These are phyloP conservation scores for Lepiota brunneoincarnata DNA, from an alignment of 768 basidiomycete genomes.

Conservation along the genomic window DNA sequence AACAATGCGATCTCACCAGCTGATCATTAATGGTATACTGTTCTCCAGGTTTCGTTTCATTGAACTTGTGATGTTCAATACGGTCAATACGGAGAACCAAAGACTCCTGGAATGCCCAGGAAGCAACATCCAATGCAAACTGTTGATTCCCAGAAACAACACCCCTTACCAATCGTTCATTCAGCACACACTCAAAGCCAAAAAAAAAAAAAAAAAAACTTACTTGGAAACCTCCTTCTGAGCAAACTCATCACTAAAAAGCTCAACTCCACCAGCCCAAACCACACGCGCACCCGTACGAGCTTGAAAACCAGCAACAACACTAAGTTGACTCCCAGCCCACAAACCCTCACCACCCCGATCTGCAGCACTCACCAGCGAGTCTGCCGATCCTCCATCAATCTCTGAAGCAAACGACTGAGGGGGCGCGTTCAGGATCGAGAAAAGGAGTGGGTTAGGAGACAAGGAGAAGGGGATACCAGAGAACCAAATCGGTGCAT, in stretches of 20 bases:
- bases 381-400: conserved; percentile 59
- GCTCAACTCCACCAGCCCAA: conserved; percentile 77
- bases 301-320: conserved; percentile 91
- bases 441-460: conserved; percentile 76
- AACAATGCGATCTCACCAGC: conserved; percentile 46
- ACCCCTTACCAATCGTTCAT: conserved; percentile 37
- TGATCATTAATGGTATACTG: conserved; percentile 86
- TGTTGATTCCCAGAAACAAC: conserved; percentile 70
- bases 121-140: conserved; percentile 70
- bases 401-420: conserved; percentile 78
- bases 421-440: conserved; percentile 74
- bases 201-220: conserved; percentile 25
- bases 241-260: conserved; percentile 77
- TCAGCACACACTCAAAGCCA: neutral
- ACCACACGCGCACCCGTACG: conserved; percentile 70
- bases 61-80: conserved; percentile 69
- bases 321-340: conserved; percentile 72
- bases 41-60: conserved; percentile 58
- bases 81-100: conserved; percentile 76
- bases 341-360: conserved; percentile 78
- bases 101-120: conserved; percentile 91
- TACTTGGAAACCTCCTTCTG: conserved; percentile 60
- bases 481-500: conserved; percentile 71
- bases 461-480: conserved; percentile 65
- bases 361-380: conserved; percentile 67